These are phyloP conservation scores for Beauveria pseudobassiana DNA, from an alignment of 2,329 filamentous ascomycete genomes.

Conservation along the genomic window DNA sequence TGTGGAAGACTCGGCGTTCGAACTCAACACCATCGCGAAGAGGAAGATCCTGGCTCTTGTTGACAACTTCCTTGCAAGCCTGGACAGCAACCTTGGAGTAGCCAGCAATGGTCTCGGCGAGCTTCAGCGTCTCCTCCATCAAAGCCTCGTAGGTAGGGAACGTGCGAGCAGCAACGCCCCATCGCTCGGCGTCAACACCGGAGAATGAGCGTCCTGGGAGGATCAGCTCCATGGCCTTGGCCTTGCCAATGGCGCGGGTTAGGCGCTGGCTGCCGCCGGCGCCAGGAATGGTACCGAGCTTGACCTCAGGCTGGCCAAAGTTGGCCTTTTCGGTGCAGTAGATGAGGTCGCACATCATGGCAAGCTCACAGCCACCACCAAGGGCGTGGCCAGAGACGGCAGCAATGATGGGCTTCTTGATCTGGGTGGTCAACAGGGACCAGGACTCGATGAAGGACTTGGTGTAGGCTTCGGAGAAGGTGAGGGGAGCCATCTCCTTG, in stretches of 20 bases:
- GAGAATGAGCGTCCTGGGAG: conserved; percentile 78
- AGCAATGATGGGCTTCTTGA: conserved; percentile 92
- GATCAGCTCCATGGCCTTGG: conserved; percentile 84
- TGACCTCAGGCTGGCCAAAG: conserved; percentile 96
- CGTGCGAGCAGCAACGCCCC: conserved; percentile 80
- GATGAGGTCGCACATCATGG: conserved; percentile 94
- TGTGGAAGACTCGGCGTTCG: conserved; percentile 89
- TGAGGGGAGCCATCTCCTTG: conserved; percentile 95
- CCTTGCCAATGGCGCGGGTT: conserved; percentile 75
- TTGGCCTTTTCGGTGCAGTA: conserved; percentile 82
- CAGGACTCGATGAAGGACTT: conserved; percentile 91
- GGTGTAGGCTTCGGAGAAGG: conserved; percentile 80
- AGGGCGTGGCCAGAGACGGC: conserved; percentile 93
- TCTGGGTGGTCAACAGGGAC: conserved; percentile 73
- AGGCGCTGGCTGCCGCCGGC: conserved; percentile 87
- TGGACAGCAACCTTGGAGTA: conserved; percentile 82
- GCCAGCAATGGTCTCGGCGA: conserved; percentile 81
- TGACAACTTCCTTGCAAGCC: conserved; percentile 95
- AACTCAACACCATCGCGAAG: conserved; percentile 89
- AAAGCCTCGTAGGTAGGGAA: conserved; percentile 76
- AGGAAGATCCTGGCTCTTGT: conserved; percentile 91
- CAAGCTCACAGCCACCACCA: conserved; percentile 91
- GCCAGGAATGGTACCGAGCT: conserved; percentile 85
- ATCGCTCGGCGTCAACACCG: conserved; percentile 76
- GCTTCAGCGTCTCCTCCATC: conserved; percentile 71